These are phyloP conservation scores for Tricholoma furcatifolium DNA, from an alignment of 768 basidiomycete genomes.

Conservation along the genomic window DNA sequence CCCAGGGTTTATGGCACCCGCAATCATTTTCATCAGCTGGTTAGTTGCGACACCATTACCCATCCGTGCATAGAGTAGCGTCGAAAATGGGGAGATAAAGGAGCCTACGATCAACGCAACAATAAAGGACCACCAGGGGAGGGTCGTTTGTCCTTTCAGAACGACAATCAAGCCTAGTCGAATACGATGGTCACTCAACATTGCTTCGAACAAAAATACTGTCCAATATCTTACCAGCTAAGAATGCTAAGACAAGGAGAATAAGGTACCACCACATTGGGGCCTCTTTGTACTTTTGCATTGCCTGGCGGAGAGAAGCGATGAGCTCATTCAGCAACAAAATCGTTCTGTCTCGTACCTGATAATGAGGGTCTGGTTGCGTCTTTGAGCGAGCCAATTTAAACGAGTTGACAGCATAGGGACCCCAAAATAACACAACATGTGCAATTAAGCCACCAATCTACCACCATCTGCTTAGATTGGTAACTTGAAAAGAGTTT, in stretches of 20 bases:
- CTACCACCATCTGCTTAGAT: conserved; percentile 22
- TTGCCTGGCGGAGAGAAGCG: conserved; percentile 30
- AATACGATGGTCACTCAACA: neutral
- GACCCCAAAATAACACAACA: conserved; percentile 56
- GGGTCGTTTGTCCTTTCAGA: conserved; percentile 55
- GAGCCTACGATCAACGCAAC: conserved; percentile 52
- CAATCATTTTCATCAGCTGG: conserved; percentile 66
- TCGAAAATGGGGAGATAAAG: conserved; percentile 53
- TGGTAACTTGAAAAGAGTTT: neutral
- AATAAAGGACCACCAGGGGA: conserved; percentile 65
- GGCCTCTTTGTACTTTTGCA: conserved; percentile 59
- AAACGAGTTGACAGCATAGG: conserved; percentile 48
- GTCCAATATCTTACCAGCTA: conserved; percentile 40
- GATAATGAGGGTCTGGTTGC: conserved; percentile 58
- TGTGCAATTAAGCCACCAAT: conserved; percentile 63
- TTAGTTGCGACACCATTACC: conserved; percentile 61
- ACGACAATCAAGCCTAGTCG: conserved; percentile 51
- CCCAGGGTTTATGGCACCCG: conserved; percentile 58
- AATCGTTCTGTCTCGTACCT: conserved; percentile 24
- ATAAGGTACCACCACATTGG: conserved; percentile 62
- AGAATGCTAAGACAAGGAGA: conserved; percentile 49
- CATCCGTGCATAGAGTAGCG: conserved; percentile 54
- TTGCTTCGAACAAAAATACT: neutral
- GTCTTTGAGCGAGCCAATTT: conserved; percentile 42
- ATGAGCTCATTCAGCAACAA: neutral